A percentile compares a stretch with the other conserved stretches of the same genome.
These are phyloP conservation scores for Cerioporus squamosus DNA, from an alignment of 1,284 basidiomycete genomes.

Conservation along the genomic window DNA sequence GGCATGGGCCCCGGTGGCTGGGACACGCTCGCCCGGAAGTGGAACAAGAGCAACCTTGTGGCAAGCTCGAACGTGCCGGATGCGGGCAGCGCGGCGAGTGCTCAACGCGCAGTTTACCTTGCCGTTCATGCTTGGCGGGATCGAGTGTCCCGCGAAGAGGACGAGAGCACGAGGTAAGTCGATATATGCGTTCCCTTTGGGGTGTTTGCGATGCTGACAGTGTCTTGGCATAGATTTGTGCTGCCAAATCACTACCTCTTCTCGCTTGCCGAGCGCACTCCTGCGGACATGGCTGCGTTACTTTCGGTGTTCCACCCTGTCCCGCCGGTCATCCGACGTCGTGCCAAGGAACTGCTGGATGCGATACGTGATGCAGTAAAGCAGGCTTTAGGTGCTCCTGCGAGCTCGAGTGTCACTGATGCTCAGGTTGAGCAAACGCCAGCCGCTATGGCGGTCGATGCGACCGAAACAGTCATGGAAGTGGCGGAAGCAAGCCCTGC, in stretches of 20 bases:
- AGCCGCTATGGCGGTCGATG: not conserved
- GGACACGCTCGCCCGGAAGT: slow-evolving; percentile 77
- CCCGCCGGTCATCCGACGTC: slow-evolving; percentile 62
- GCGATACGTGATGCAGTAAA: slow-evolving; percentile 59
- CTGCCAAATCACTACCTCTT: slow-evolving; percentile 77
- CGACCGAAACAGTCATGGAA: not conserved
- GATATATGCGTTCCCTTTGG: slow-evolving; percentile 9
- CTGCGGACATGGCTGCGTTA: slow-evolving; percentile 62
- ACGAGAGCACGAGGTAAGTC: slow-evolving; percentile 83
- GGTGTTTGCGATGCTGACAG: not conserved
- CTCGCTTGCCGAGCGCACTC: slow-evolving; percentile 66
- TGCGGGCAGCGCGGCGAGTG: slow-evolving; percentile 20
- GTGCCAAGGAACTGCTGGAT: slow-evolving; percentile 65
- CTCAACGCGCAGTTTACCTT: slow-evolving; percentile 66
- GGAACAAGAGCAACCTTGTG: slow-evolving; percentile 67
- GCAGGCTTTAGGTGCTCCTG: slow-evolving; percentile 29
- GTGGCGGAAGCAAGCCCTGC: not conserved
- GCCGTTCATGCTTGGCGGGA: slow-evolving; percentile 90
- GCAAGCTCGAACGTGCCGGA: slow-evolving; percentile 28
- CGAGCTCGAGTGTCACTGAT: not conserved
- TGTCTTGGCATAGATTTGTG: slow-evolving; percentile 56
- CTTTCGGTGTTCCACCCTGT: slow-evolving; percentile 59
- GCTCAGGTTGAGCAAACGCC: not conserved
- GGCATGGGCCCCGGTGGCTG: slow-evolving; percentile 77
- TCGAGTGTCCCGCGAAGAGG: slow-evolving; percentile 77